Evolutionary conservation across 768 basidiomycete species (phyloP), one percentile per base, ranked within the genome.

Genomic region (Mycena filopes): DNA sequence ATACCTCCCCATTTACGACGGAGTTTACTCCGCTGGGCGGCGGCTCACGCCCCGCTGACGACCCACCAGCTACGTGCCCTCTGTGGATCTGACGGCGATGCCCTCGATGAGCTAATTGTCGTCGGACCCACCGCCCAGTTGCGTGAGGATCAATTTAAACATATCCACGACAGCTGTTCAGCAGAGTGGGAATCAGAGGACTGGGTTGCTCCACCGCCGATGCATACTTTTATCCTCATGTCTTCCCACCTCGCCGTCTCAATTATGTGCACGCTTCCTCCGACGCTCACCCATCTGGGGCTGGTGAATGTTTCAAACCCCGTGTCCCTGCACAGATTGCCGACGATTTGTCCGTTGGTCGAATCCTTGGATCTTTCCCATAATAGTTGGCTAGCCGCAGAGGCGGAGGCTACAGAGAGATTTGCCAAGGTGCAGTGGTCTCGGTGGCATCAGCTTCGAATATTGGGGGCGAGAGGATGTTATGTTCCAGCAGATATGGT

Each of bases 301-400:
- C 81, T 92, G 28, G 69, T 92, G 65, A 78, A 84, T 47, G 73
- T 92, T 36, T 77, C 83, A 1, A 60, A 76, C 8, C 78, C 83
- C 0, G 74, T 88, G 20, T 78, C 87, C 2, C 71, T 93, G 21
- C 83, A 87, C 66, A 81, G 87, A 65, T 76, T 93, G 40, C 86
- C 90, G 1, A 77, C 75, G 13, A 72, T 84, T 16, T 90, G 88
- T 67, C 92, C 91, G 1, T 74, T 89, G n/a, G 77, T 93, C 28
- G 77, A 83, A 23, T 71, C 88, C 26, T 74, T 93, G 36, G 91
- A 93, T 71, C 73, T 93, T 49, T 93, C 92, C 1, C 91, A 84
- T 73, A 93, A 92, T 60, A 43, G 60, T 2, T 85, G 84, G 84
- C 72, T 85, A 13, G 65, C 71, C 13, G 66, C 68, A 20, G 67